Base-by-base conservation (phyloP, 805 yeast species). In the Yamadazyma olivae region DNA sequence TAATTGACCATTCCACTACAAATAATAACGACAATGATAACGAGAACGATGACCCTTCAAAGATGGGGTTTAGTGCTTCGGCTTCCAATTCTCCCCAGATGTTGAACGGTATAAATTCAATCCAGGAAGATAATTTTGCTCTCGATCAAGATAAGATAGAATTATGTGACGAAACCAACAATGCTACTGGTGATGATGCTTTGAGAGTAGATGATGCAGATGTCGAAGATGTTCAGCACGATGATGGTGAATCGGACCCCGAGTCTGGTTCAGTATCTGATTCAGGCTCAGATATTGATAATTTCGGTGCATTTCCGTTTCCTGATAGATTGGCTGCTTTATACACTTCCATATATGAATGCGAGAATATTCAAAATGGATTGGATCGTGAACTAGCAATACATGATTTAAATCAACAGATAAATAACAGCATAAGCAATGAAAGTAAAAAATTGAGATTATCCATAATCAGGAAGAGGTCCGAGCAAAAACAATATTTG, bases 81-180 rank as follows among this genome's bases (percentile, higher is more conserved):
- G 56, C 67, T 3, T 57, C 68, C 0, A 59, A 54, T 40, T 64
- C 71, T 12, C 71, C 72, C 3, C 69, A 63, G 37, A 59, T 63
- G 59, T 35, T 62, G 30, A 56, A 53, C 35, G 63, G 61, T 27
- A 46, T 64, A 22, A 56, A 52, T 39, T 34, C 53, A 1, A 41
- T 63, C 14, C 59, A 49, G 24, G 57, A 57, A 23, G 68, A 61
- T 30, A 51, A 53, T 29, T 56, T 63, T 25, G 49, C 57, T 17
- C 44, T 65, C 17, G 60, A 56, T 4, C 61, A 54, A 27, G 67
- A 64, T 42, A 61, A 63, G 26, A 44, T 64, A 18, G 67, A 60
- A 21, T 49, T 63, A 32, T 53, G 54, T 30, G 49, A 45, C 25
- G 51, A 49, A 17, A 43, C 50, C 3, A 48, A 49, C 6, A 53